Evolutionary conservation across 2,329 filamentous ascomycete species (phyloP).

Genomic region (Rhinocladiella similis): DNA sequence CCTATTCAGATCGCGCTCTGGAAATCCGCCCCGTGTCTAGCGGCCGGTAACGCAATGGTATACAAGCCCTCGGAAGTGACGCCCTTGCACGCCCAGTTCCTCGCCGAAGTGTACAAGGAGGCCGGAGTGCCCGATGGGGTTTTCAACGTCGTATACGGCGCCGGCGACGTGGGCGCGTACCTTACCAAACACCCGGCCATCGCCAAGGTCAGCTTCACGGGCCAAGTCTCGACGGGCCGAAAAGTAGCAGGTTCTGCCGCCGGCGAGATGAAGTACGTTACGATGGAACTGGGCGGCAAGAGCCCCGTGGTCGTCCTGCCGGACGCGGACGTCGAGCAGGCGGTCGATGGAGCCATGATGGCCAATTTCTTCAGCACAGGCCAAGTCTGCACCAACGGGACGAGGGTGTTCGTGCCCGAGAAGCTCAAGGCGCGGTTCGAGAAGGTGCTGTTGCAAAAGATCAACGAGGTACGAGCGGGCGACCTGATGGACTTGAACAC

Average conservation of each 20-base stretch:
- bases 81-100: conserved; percentile 73
- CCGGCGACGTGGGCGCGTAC: conserved; percentile 73
- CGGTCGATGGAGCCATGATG: conserved; percentile 89
- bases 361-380: conserved; percentile 91
- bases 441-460: conserved; percentile 66
- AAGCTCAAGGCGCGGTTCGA: conserved; percentile 69
- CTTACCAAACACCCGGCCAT: conserved; percentile 71
- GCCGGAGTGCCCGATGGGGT: conserved; percentile 79
- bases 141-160: conserved; percentile 84
- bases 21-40: conserved; percentile 84
- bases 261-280: conserved; percentile 82
- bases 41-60: conserved; percentile 85
- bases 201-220: conserved; percentile 87
- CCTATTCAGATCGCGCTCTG: conserved; percentile 87
- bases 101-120: conserved; percentile 75
- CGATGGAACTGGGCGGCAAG: conserved; percentile 90
- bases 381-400: conserved; percentile 92
- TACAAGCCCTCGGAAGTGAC: conserved; percentile 91
- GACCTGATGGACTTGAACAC: conserved; percentile 69
- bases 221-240: conserved; percentile 78
- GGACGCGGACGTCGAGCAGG: conserved; percentile 73
- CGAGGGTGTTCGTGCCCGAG: conserved; percentile 77
- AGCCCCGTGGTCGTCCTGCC: conserved; percentile 77
- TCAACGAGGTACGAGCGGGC: conserved; percentile 69
- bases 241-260: conserved; percentile 78